Conservation (phyloP, 257 asterid species). For the Galeopsis tetrahit region DNA sequence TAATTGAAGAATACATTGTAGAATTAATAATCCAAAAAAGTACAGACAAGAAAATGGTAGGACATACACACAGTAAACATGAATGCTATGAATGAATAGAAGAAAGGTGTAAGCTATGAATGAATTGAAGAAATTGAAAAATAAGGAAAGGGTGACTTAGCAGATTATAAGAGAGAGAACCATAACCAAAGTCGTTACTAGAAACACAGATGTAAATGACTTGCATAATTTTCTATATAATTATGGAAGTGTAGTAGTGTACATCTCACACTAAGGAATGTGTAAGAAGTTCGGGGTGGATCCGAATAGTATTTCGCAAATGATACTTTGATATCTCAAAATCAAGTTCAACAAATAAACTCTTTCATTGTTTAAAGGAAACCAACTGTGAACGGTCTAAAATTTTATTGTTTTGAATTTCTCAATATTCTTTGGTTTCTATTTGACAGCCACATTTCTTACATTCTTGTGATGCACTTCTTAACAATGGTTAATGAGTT, state of each 20-base stretch:
- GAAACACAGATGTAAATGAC: background rate
- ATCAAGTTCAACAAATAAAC: background rate
- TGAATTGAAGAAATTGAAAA: background rate
- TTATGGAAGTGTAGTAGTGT: background rate
- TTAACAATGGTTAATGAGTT: too few relatives aligned
- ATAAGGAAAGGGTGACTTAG: background rate
- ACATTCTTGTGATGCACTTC: too few relatives aligned
- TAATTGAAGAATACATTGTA: conserved; percentile 33
- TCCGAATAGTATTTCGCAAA: background rate
- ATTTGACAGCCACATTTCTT: too few relatives aligned
- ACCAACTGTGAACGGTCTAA: too few relatives aligned
- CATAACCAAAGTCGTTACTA: background rate
- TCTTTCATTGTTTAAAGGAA: background rate
- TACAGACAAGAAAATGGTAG: background rate
- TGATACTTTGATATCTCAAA: background rate
- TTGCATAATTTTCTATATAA: too few relatives aligned
- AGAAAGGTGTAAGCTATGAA: background rate
- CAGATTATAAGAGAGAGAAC: background rate
- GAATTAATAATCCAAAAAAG: conserved; percentile 4
- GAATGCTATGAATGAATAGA: background rate
- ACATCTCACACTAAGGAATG: background rate
- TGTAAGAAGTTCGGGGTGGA: background rate
- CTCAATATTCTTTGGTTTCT: background rate
- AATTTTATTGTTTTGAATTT: background rate
- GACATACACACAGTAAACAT: background rate